These are phyloP conservation scores for Triticum turgidum DNA, from an alignment of 176 grass and related monocot species.

Conservation along the genomic window DNA sequence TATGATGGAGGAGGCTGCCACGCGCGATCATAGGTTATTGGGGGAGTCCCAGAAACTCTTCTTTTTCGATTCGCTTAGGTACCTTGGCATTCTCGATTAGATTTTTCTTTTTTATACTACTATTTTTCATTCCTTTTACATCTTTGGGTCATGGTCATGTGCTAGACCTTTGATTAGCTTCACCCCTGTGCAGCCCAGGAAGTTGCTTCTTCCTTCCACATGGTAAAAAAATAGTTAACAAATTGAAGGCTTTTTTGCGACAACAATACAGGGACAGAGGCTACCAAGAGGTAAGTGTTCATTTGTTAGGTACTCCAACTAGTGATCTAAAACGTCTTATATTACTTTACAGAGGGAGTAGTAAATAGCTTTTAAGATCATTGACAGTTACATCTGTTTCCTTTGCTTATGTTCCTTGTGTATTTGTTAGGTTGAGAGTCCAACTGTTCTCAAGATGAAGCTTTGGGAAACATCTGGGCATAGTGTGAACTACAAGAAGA, in stretches of 20 bases:
- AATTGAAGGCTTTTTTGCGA: conserved; percentile 82
- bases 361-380: not conserved
- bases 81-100: conserved; percentile 25
- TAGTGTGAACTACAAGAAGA: conserved; percentile 92
- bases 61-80: conserved; percentile 98
- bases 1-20: conserved; percentile 85
- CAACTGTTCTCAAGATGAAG: conserved; percentile 98
- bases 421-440: conserved; percentile 62
- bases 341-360: not conserved
- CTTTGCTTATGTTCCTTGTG: conserved; percentile 18
- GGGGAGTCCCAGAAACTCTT: conserved; percentile 92
- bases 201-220: conserved; percentile 97
- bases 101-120: not conserved
- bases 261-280: conserved; percentile 72
- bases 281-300: conserved; percentile 78
- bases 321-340: no score
- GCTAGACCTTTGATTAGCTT: not conserved
- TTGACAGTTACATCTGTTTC: not conserved
- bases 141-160: not conserved
- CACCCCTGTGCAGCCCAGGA: conserved; percentile 61
- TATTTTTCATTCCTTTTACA: not conserved
- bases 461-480: conserved; percentile 98
- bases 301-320: not conserved
- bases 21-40: conserved; percentile 84
- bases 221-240: conserved; percentile 92